Conservation (phyloP, 306 rosid genomes). For the Cicer bijugum region DNA sequence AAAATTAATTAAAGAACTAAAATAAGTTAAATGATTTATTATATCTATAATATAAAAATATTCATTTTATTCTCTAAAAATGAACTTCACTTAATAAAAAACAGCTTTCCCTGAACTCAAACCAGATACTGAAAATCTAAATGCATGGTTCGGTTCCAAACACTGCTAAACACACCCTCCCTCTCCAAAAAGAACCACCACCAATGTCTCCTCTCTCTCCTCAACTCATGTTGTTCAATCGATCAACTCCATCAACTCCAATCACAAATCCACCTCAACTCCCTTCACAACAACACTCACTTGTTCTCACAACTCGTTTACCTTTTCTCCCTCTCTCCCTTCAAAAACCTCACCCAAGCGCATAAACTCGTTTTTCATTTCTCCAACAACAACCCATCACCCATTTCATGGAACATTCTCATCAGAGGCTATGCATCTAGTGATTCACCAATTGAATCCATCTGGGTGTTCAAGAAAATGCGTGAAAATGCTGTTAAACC, state of each 20-base stretch:
- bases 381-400: slow-evolving; percentile 43
- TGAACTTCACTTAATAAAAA: too few relatives aligned
- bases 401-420: slow-evolving; percentile 74
- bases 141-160: slow-evolving; percentile 57
- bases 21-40: too few relatives aligned
- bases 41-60: too few relatives aligned
- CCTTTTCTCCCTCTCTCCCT: slow-evolving; percentile 58
- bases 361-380: slow-evolving; percentile 52
- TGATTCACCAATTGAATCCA: slow-evolving; percentile 56
- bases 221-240: slow-evolving; percentile 53
- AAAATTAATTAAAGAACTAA: too few relatives aligned
- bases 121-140: background rate
- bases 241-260: slow-evolving; percentile 68
- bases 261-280: slow-evolving; percentile 63
- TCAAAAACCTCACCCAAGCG: slow-evolving; percentile 58
- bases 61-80: too few relatives aligned
- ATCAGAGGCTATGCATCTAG: slow-evolving; percentile 72
- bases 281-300: slow-evolving; percentile 57
- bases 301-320: slow-evolving; percentile 67
- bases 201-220: slow-evolving; percentile 66
- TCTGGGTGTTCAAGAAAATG: slow-evolving; percentile 64
- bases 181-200: slow-evolving; percentile 49
- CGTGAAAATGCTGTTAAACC: slow-evolving; percentile 55
- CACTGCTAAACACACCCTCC: slow-evolving; percentile 29
- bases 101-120: background rate